Evolutionary conservation across 176 grass and related monocot genomes (phyloP), one percentile per base, ranked within the genome.

Genomic region (Avena eriantha): DNA sequence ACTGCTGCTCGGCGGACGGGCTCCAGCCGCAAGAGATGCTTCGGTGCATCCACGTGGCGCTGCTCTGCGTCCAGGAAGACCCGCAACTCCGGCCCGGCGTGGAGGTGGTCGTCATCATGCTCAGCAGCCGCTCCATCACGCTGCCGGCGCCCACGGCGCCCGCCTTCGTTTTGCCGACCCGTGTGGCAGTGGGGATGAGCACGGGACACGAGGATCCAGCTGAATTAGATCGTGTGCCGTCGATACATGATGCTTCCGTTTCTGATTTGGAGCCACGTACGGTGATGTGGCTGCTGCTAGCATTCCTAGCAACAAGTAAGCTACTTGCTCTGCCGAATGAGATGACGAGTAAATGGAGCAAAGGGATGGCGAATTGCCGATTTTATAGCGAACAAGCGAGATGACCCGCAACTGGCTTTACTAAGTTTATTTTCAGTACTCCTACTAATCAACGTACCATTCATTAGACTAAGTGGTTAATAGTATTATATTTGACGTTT

Each of bases 51-150:
- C 88, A 93, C 73, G 66, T 90, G 2, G 88, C 29, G 13, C 80
- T 93, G 65, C 80, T 93, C 26, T 93, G 91, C 53, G 88, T 93
- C 45, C 91, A 90, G 24, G 76, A 76, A 11, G 82, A 87, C 33
- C 81, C 85, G 12, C 60, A 18, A 7, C 68, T 79, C 33, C 80
- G 91, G 12, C 91, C 91, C 7, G 12, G 78, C 39, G 90, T 90
- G 80, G 70, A 77, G 17, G 18, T 45, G 21, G 88, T 90, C 59
- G 34, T 93, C 13, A 36, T 88, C 80, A 93, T 93, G 92, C 82
- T 93, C 79, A 85, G 66, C 64, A 87, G 85, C 69, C 54, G 80
- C 36, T 90, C 88, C 1, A 33, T 86, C 51, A 85, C 78, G 33
- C 78, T 93, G 18, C 78, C 78, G 10, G 26, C 35, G 19, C 85